Base-by-base conservation (phyloP, 768 basidiomycete species). In the Russula ochroleuca region DNA sequence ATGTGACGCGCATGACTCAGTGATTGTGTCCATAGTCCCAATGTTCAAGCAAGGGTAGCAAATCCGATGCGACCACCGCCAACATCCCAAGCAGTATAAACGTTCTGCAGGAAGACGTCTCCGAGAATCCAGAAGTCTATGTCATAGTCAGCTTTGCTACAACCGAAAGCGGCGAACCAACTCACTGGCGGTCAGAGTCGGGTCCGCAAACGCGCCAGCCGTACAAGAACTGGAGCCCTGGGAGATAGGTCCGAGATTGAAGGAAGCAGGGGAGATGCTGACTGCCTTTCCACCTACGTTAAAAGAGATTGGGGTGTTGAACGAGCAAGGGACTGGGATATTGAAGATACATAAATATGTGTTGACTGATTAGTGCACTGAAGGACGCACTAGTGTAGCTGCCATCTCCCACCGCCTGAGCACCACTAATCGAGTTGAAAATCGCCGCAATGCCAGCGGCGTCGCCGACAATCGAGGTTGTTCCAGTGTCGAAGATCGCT, bases 401-500 rank as follows among this genome's bases (percentile, higher is more conserved):
- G n/a, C 51, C 43, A 14, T 15, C 0, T 7, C 41, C 51, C 10
- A 15, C 41, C 11, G 31, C 7, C 11, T 35, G 14, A 17, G 49
- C 40, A 43, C 59, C 59, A 6, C 31, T 41, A 17, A 61, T 61
- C 33, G 28, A 28, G 15, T 45, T 19, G 59, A 45, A 53, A 17
- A 60, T 3, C 10, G 35, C 35, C n/a, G 14, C 33, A 13, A 61
- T 61, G 15, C 28, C 15, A 17, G 5, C 7, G 7, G 50, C n/a
- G 48, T 66, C 57, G 47, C 71, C 72, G 40, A 72, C 33, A 63
- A 75, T 69, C 28, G 70, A 61, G 10, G 72, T 73, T 9, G 74
- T 75, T 23, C 74, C 74, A 65, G 60, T 71, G 66, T 74, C 72
- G 60, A 75, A 71, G 67, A 74, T 68, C 52, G 75, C 56, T 5